Conservation (phyloP, 2,329 filamentous ascomycete genomes). For the Xylaria sp. region DNA sequence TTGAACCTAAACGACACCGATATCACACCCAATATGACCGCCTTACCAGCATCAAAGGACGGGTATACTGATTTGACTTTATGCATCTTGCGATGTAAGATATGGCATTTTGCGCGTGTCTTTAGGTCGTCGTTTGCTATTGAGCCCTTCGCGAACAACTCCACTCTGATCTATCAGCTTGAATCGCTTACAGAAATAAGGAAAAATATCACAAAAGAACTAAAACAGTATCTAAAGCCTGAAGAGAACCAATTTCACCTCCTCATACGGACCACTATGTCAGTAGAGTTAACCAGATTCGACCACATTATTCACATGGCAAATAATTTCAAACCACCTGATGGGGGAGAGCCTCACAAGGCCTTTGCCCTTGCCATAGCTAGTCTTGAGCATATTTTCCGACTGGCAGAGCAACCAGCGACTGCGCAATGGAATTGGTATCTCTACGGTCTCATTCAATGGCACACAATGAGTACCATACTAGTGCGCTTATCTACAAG, state of each 20-base stretch:
- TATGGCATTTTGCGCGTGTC: slow-evolving; percentile 19
- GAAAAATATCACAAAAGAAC: slow-evolving; percentile 20
- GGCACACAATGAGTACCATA: slow-evolving; percentile 28
- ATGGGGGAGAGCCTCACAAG: background rate
- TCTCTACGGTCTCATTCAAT: slow-evolving; percentile 10
- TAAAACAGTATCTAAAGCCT: slow-evolving; percentile 15
- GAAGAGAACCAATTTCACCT: background rate
- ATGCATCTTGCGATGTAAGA: slow-evolving; percentile 22
- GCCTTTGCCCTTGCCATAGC: slow-evolving; percentile 19
- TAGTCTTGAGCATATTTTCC: slow-evolving; percentile 20
- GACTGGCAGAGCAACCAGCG: slow-evolving; percentile 9
- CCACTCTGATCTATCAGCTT: background rate
- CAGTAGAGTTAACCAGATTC: slow-evolving; percentile 18
- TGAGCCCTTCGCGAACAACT: slow-evolving; percentile 6
- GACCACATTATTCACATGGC: slow-evolving; percentile 25
- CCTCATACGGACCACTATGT: slow-evolving; percentile 15
- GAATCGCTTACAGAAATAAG: slow-evolving; percentile 7
- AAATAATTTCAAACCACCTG: slow-evolving; percentile 20
- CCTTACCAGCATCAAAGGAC: slow-evolving; percentile 13
- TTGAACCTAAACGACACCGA: slow-evolving; percentile 28
- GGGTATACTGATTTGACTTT: slow-evolving; percentile 18
- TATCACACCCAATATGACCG: slow-evolving; percentile 20
- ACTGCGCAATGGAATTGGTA: slow-evolving; percentile 23
- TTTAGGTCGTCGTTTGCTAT: slow-evolving; percentile 15
- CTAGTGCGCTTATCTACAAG: slow-evolving; percentile 18